Percentiles rank a stretch among this genome's conserved stretches.
phyloP scores from a whole-genome alignment of 768 basidiomycete species.

The Lactarius hatsudake region DNA sequence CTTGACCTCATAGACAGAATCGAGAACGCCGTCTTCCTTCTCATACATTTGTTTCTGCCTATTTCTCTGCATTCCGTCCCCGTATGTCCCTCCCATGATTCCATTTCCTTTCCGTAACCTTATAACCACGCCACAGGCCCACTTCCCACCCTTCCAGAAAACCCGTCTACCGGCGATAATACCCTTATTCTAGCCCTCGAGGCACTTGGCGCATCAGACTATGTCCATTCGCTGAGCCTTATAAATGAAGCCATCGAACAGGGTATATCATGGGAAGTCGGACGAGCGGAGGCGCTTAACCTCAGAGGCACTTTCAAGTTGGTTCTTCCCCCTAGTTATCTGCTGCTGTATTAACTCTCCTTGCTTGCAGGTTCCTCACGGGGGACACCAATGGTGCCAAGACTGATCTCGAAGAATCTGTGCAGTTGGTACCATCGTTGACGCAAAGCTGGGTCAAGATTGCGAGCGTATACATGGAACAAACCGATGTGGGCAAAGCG shows the following conservation, averaged over 20 bases:
- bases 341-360: neutral
- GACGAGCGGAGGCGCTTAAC: constrained; percentile 86
- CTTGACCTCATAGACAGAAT: constrained; percentile 38
- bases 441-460: constrained; percentile 95
- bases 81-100: constrained; percentile 46
- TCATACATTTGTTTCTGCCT: constrained; percentile 88
- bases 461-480: constrained; percentile 96
- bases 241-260: constrained; percentile 86
- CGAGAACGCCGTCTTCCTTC: constrained; percentile 86
- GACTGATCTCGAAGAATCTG: constrained; percentile 73
- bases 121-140: constrained; percentile 43
- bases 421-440: constrained; percentile 61
- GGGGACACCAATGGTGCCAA: constrained; percentile 82
- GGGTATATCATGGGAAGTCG: constrained; percentile 70
- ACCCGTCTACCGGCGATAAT: constrained; percentile 74
- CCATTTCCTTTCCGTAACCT: constrained; percentile 9
- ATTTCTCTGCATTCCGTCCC: constrained; percentile 94
- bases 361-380: constrained; percentile 71
- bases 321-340: constrained; percentile 31
- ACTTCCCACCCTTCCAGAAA: constrained; percentile 68
- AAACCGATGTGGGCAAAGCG: constrained; percentile 73
- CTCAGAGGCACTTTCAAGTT: constrained; percentile 95
- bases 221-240: constrained; percentile 73
- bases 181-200: constrained; percentile 78
- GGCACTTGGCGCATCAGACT: constrained; percentile 83